Conservation (phyloP, 1,284 basidiomycete genomes). For the Peniophora sp. region DNA sequence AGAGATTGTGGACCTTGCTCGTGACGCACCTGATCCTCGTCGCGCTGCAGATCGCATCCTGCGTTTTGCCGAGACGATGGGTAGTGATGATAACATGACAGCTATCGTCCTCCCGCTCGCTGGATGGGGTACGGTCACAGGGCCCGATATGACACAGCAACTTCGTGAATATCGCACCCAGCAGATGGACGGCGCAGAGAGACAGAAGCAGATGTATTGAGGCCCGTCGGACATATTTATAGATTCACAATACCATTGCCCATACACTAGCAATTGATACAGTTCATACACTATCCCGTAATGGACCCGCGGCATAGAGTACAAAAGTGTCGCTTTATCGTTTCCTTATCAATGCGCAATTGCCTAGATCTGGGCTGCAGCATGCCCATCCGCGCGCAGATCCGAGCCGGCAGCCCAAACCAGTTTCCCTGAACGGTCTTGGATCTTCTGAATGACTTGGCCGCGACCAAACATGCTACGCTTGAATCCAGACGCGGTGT, state of each 20-base stretch:
- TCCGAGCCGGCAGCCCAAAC: conserved; percentile 91
- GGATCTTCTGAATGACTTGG: conserved; percentile 79
- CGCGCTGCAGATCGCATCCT: conserved; percentile 80
- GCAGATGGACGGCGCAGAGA: conserved; percentile 67
- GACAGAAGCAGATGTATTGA: conserved; percentile 62
- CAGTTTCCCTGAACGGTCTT: conserved; percentile 51
- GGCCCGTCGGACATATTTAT: neutral
- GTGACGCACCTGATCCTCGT: conserved; percentile 66
- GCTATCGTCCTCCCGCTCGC: conserved; percentile 88
- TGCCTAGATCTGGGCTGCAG: conserved; percentile 71
- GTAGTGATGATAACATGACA: conserved; percentile 88
- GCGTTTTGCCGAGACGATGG: conserved; percentile 85
- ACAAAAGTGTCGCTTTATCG: too few relatives aligned
- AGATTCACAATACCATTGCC: neutral
- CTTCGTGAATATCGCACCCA: conserved; percentile 73
- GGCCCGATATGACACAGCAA: conserved; percentile 74
- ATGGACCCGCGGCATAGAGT: too few relatives aligned
- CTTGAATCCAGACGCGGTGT: conserved; percentile 49
- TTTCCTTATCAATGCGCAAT: too few relatives aligned
- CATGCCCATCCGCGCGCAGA: conserved; percentile 81
- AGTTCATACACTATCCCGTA: neutral
- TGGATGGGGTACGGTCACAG: conserved; percentile 82
- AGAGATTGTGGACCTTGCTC: conserved; percentile 88
- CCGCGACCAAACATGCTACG: conserved; percentile 85
- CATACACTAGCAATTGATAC: neutral